Evolutionary conservation across 2,329 filamentous ascomycete species (phyloP), one percentile per base, ranked within the genome.

Genomic region (Juglanconis sp.): DNA sequence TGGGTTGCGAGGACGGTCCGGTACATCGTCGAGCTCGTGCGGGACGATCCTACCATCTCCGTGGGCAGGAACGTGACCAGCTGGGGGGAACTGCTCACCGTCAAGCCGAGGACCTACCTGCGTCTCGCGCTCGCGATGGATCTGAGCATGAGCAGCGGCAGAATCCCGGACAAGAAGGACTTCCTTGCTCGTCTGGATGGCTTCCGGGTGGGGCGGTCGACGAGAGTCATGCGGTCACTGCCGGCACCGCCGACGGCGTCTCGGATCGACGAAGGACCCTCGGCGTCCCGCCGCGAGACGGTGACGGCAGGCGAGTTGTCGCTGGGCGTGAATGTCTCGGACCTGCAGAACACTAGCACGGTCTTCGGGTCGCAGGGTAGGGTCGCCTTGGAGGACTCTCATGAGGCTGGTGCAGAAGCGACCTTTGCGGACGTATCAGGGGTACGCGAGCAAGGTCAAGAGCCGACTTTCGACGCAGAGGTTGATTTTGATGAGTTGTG

Each of bases 71-170:
- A 53, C 11, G 72, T 76, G 50, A 69, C 71, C 4, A 74, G 76
- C 59, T 78, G 76, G 76, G 76, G 74, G 1, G 75, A 77, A 38
- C 76, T 77, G 5, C 68, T 78, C 13, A 73, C 74, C 5, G 71
- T 71, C 0, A 71, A 77, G 35, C 76, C 76, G 0, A 70, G 71
- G 5, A 73, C 70, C 8, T 78, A 78, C 58, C 68, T 78, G 8
- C 73, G 75, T 1, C 69, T 79, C 4, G 76, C 77, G 4, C 70
- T 79, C 65, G 76, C 76, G 2, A 73, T 79, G 69, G 76, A 78
- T 52, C 69, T 79, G 34, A 76, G 74, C 24, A 70, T 79, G n/a
- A 77, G 75, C 63, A 77, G 77, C 57, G 75, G 75, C 1, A 70
- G 74, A 1, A 61, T 78, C 0, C 74, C 74, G 0, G 73, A 74